Evolutionary conservation across 495 filamentous ascomycete species (phyloP), one percentile per base, ranked within the genome.

Genomic region (Cladorrhinum samala): DNA sequence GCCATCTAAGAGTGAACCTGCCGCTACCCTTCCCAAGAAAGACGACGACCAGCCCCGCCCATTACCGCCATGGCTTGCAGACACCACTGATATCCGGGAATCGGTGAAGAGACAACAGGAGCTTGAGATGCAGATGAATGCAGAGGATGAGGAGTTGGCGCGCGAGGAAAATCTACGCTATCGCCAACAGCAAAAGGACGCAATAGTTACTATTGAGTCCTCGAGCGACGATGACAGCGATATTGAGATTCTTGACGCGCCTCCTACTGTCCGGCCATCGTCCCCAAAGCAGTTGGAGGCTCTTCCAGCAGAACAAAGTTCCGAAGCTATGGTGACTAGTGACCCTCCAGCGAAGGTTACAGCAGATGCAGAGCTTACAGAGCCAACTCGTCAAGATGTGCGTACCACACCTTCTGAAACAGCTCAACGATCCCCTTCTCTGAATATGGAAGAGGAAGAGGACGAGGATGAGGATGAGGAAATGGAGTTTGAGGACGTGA

Each of bases 1-100:
- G 18, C 36, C 40, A 0, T 19, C 24, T 3, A 49, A 49, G 24
- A 45, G 11, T 0, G 33, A 52, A 30, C 17, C 42, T 23, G 46
- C 17, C 9, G 53, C n/a, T n/a, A n/a, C 56, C 0, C 24, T 49
- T 2, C 46, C 16, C 2, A 17, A 60, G 1, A 74, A 78, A n/a
- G 58, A 75, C 17, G 68, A 79, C 18, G 77, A 85, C 53, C 70
- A 77, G 3, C 68, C 79, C 0, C 73, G 74, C 36, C 83, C 85
- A 11, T 64, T 96, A 25, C 93, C 93, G 1, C 92, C 93, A 3
- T 98, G 93, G 93, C 88, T 98, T 61, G 74, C 76, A 19, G 76
- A 77, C 49, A 64, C 60, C 3, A 67, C 66, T 13, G 79, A 84
- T 54, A 81, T 83, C 21, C 72, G 74, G 39, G 72, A 77, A 11